These are phyloP conservation scores for Wickerhamiella kazuoi DNA, from an alignment of 805 yeast species.

Conservation along the genomic window DNA sequence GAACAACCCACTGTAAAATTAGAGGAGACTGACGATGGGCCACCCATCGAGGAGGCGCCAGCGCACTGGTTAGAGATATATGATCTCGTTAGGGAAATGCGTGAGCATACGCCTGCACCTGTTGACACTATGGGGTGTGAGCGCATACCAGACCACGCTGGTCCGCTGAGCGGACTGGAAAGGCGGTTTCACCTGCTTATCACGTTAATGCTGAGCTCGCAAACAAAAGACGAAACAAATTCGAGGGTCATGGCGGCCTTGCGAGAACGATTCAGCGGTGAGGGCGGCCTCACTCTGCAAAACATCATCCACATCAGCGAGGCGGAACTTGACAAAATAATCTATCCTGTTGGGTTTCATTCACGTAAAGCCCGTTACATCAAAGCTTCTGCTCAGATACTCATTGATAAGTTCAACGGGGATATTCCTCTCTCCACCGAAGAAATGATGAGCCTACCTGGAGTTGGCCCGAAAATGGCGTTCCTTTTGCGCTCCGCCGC, in stretches of 20 bases:
- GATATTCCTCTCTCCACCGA: conserved; percentile 60
- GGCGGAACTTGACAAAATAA: conserved; percentile 40
- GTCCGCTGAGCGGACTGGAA: conserved; percentile 17
- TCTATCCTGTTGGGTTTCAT: conserved; percentile 78
- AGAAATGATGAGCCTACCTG: conserved; percentile 56
- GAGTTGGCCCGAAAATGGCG: conserved; percentile 95
- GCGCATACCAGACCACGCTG: conserved; percentile 25
- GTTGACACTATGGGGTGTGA: conserved; percentile 86
- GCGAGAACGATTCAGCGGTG: conserved; percentile 32
- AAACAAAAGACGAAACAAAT: conserved; percentile 79
- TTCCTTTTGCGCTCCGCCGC: conserved; percentile 63
- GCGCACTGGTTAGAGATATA: conserved; percentile 17
- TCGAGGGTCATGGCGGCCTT: conserved; percentile 50
- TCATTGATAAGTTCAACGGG: conserved; percentile 33
- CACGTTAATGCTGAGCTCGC: conserved; percentile 75
- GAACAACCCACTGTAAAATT: background rate
- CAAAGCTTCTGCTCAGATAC: conserved; percentile 38
- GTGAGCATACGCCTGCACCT: conserved; percentile 52
- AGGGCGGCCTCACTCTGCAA: conserved; percentile 21
- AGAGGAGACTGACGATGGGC: background rate
- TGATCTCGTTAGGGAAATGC: conserved; percentile 37
- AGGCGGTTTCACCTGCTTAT: conserved; percentile 58
- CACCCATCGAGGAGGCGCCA: conserved; percentile 8
- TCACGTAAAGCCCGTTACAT: conserved; percentile 58
- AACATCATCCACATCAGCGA: conserved; percentile 23